Evolutionary conservation across 176 grass and related monocot genomes (phyloP).

Genomic region (Ampelocalamus luodianensis): DNA sequence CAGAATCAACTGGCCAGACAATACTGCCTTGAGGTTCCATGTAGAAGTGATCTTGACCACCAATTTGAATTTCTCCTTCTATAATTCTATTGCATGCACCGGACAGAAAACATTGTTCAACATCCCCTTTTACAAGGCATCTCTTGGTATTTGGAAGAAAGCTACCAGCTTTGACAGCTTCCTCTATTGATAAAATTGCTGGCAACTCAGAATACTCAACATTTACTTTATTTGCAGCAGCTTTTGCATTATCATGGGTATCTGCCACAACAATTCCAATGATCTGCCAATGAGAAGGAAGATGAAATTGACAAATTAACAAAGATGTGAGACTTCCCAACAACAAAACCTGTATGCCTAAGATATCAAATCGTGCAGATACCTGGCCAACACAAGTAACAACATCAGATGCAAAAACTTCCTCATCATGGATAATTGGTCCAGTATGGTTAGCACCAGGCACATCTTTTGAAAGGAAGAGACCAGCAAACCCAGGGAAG

Average conservation of each 20-base stretch:
- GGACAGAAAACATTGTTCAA: slow-evolving; percentile 72
- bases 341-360: slow-evolving; percentile 38
- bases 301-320: slow-evolving; percentile 14
- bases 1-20: slow-evolving; percentile 90
- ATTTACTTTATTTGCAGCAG: slow-evolving; percentile 74
- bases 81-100: slow-evolving; percentile 67
- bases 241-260: slow-evolving; percentile 94
- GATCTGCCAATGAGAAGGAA: slow-evolving; percentile 62
- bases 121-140: slow-evolving; percentile 76
- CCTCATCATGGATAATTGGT: slow-evolving; percentile 73
- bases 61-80: slow-evolving; percentile 78
- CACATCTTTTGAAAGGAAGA: slow-evolving; percentile 81
- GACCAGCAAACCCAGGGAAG: slow-evolving; percentile 79
- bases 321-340: background rate
- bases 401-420: slow-evolving; percentile 83
- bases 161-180: slow-evolving; percentile 70
- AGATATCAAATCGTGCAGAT: slow-evolving; percentile 38
- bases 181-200: slow-evolving; percentile 83
- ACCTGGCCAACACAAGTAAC: slow-evolving; percentile 99
- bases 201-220: slow-evolving; percentile 84
- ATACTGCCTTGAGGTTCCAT: slow-evolving; percentile 89
- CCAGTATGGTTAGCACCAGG: slow-evolving; percentile 79
- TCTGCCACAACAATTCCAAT: slow-evolving; percentile 95
- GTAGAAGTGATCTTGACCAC: slow-evolving; percentile 97
- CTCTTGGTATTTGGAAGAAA: slow-evolving; percentile 83